These are phyloP conservation scores for Mycosphaerella arachidis DNA, from an alignment of 2,329 filamentous ascomycete genomes.

Conservation along the genomic window DNA sequence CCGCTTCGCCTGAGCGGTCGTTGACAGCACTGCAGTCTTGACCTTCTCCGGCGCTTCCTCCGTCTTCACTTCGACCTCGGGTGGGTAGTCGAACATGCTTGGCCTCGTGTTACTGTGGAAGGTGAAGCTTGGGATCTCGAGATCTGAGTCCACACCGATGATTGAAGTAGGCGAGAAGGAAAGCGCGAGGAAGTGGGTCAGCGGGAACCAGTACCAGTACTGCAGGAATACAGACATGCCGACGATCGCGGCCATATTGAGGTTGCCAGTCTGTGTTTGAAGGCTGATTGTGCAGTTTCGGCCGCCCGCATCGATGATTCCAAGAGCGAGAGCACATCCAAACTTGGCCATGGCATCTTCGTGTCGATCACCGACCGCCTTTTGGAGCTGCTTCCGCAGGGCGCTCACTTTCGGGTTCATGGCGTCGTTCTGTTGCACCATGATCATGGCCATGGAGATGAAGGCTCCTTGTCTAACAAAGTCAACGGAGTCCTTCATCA, in stretches of 20 bases:
- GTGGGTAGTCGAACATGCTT: constrained; percentile 96
- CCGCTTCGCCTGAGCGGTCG: constrained; percentile 93
- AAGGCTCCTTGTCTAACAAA: constrained; percentile 96
- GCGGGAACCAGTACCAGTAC: constrained; percentile 99
- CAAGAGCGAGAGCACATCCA: constrained; percentile 85
- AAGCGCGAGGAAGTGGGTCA: constrained; percentile 93
- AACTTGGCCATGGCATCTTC: constrained; percentile 99
- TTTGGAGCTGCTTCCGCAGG: constrained; percentile 89
- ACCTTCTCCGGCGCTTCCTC: constrained; percentile 92
- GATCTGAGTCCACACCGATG: constrained; percentile 87
- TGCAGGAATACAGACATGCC: constrained; percentile 98
- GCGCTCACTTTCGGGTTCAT: constrained; percentile 95
- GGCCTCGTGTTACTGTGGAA: constrained; percentile 93
- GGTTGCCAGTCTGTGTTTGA: constrained; percentile 94
- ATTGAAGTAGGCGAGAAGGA: constrained; percentile 96
- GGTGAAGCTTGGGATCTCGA: constrained; percentile 90
- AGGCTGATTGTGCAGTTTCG: constrained; percentile 97
- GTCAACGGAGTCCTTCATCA: constrained; percentile 99
- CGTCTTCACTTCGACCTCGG: constrained; percentile 89
- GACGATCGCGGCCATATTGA: constrained; percentile 97
- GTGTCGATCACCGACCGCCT: constrained; percentile 89
- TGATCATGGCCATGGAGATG: constrained; percentile 93
- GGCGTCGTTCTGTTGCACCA: constrained; percentile 98
- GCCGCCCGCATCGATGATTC: constrained; percentile 96
- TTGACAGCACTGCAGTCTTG: constrained; percentile 91